Percentiles rank a stretch among this genome's conserved stretches.
phyloP scores from a whole-genome alignment of 257 asterid genomes.

The Scutellaria galericulata region DNA sequence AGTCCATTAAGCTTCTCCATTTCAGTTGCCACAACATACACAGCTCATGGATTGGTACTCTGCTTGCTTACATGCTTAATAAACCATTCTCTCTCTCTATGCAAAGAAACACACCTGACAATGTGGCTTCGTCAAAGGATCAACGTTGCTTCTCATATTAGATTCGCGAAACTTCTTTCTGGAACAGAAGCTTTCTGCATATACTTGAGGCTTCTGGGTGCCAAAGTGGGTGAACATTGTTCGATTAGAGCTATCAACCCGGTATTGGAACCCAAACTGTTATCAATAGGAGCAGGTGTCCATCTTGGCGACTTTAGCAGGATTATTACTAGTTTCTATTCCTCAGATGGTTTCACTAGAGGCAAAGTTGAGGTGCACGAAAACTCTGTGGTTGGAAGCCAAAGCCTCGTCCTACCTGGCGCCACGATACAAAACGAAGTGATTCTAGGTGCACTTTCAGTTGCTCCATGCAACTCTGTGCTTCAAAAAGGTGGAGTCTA shows the following conservation, averaged over 20 bases:
- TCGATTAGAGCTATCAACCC: conserved; percentile 86
- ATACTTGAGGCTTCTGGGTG: conserved; percentile 73
- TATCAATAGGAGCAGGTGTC: conserved; percentile 69
- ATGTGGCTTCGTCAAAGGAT: conserved; percentile 69
- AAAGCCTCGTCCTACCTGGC: conserved; percentile 77
- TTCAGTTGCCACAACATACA: conserved; percentile 55
- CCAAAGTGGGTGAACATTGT: conserved; percentile 70
- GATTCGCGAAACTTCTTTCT: conserved; percentile 83
- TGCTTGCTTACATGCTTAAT: conserved; percentile 51
- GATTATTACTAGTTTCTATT: conserved; percentile 66
- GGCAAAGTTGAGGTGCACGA: conserved; percentile 63
- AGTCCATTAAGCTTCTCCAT: conserved; percentile 53
- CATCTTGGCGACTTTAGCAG: conserved; percentile 90
- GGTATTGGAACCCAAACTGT: conserved; percentile 55
- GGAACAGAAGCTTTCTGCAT: conserved; percentile 89
- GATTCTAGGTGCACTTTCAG: conserved; percentile 86
- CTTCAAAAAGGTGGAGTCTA: conserved; percentile 79
- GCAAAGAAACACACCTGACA: conserved; percentile 40
- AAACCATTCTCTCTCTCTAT: conserved; percentile 40
- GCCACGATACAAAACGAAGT: conserved; percentile 63
- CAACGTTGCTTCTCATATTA: conserved; percentile 61
- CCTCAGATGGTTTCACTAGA: conserved; percentile 51
- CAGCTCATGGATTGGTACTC: conserved; percentile 65
- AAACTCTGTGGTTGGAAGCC: conserved; percentile 82
- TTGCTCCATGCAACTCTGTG: conserved; percentile 63